Evolutionary conservation across 2,329 filamentous ascomycete species (phyloP).

Genomic region (Spiromastix sp.): DNA sequence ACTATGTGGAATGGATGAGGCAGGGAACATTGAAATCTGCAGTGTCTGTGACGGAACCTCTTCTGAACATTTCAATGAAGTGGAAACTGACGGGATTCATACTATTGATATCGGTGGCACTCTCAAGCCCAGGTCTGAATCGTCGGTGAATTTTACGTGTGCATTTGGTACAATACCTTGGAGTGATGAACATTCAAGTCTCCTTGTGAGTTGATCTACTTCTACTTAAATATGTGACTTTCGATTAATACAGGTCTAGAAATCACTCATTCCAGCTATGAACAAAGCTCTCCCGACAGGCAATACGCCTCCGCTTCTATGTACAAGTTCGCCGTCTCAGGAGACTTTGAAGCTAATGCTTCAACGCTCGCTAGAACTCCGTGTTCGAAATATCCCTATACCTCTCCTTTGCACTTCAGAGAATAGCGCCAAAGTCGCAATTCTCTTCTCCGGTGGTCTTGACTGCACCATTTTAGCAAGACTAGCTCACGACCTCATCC

Average conservation of each 20-base stretch:
- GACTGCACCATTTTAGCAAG: conserved; percentile 86
- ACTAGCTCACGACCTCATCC: conserved; percentile 66
- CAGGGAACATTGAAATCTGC: conserved; percentile 50
- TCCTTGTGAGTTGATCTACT: conserved; percentile 19
- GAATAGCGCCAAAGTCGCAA: conserved; percentile 45
- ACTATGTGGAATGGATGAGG: conserved; percentile 43
- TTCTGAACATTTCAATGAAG: conserved; percentile 57
- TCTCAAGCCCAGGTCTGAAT: not conserved
- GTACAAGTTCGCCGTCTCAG: conserved; percentile 41
- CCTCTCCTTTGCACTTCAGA: conserved; percentile 33
- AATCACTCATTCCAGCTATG: conserved; percentile 33
- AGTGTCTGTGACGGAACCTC: conserved; percentile 54
- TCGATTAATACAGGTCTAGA: conserved; percentile 1
- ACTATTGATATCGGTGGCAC: conserved; percentile 44
- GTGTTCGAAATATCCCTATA: conserved; percentile 55
- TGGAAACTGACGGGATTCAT: conserved; percentile 77
- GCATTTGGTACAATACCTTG: conserved; percentile 10
- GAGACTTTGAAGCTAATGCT: conserved; percentile 45
- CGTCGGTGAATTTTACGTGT: not conserved
- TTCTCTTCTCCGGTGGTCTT: conserved; percentile 88
- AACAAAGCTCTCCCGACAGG: conserved; percentile 29
- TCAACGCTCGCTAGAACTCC: conserved; percentile 50
- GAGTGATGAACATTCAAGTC: conserved; percentile 3
- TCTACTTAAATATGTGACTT: not conserved
- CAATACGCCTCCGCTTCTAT: conserved; percentile 19